Evolutionary conservation across 148 eudicot genomes (phyloP).

Genomic region (Selenicereus undatus): DNA sequence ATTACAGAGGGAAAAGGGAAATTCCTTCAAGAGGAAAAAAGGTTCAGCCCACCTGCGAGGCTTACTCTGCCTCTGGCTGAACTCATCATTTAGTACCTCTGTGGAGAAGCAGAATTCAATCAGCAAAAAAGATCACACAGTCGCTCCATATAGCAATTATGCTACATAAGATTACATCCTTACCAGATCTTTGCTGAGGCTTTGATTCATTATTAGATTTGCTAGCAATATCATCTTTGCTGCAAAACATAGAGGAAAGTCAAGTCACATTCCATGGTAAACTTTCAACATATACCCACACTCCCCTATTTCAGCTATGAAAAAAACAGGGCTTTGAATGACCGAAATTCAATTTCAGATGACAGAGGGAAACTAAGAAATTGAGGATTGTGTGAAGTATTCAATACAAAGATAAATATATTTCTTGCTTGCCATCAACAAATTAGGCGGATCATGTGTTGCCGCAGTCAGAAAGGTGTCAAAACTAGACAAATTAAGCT

Average conservation of each 20-base stretch:
- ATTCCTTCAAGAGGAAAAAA: neutral
- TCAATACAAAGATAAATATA: neutral
- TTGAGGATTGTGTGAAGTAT: neutral
- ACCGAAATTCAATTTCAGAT: too few relatives aligned
- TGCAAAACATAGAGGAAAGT: constrained; percentile 38
- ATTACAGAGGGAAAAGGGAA: neutral
- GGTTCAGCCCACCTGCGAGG: constrained; percentile 63
- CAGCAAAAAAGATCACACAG: constrained; percentile 12
- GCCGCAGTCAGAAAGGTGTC: neutral
- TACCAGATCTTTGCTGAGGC: constrained; percentile 69
- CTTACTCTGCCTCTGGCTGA: constrained; percentile 74
- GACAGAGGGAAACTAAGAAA: too few relatives aligned
- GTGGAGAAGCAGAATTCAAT: constrained; percentile 16
- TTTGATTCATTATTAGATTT: constrained; percentile 47
- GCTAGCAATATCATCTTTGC: constrained; percentile 55
- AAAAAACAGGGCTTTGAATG: too few relatives aligned
- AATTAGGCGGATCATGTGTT: neutral
- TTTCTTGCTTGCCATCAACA: neutral
- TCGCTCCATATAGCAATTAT: constrained; percentile 2
- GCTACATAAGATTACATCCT: constrained; percentile 5
- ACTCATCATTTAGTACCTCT: constrained; percentile 65
- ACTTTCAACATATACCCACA: neutral
- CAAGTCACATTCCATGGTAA: neutral
- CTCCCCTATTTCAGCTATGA: neutral
- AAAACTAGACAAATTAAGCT: neutral